A percentile compares a stretch with the other conserved stretches of the same genome.
Evolutionary conservation across 352 stramenopile genomes (phyloP).

Genomic region (Globisporangium takayamanum): DNA sequence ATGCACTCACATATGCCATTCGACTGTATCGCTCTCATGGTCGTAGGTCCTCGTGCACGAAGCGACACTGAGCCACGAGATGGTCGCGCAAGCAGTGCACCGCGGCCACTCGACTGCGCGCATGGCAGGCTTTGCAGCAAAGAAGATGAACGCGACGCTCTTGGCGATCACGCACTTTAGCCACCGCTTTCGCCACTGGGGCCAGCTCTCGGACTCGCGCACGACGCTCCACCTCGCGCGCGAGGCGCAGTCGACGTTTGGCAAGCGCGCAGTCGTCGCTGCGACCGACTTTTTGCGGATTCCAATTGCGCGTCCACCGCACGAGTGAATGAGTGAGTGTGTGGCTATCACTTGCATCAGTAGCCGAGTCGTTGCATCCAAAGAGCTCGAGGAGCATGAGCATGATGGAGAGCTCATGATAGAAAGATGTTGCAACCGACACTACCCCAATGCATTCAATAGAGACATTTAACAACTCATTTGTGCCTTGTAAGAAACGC

Average conservation of each 20-base stretch:
- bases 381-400: too few relatives aligned
- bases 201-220: constrained; percentile 19
- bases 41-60: constrained; percentile 81
- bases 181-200: constrained; percentile 74
- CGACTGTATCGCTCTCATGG: neutral
- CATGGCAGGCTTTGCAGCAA: constrained; percentile 71
- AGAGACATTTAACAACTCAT: too few relatives aligned
- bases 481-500: too few relatives aligned
- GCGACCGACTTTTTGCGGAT: constrained; percentile 80
- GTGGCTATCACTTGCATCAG: too few relatives aligned
- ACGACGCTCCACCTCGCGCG: constrained; percentile 66
- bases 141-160: constrained; percentile 68
- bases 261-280: constrained; percentile 50
- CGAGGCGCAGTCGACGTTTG: constrained; percentile 65
- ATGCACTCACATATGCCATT: neutral
- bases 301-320: constrained; percentile 44
- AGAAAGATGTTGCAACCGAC: too few relatives aligned
- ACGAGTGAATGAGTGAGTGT: constrained; percentile 11
- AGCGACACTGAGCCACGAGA: constrained; percentile 70
- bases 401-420: too few relatives aligned
- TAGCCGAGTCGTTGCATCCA: too few relatives aligned
- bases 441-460: too few relatives aligned
- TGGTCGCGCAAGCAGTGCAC: constrained; percentile 58
- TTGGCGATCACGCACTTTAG: constrained; percentile 84
- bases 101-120: constrained; percentile 74